Percentiles rank a stretch among this genome's conserved stretches.
phyloP scores from a whole-genome alignment of 768 basidiomycete species.

The Macrolepiota fuliginosa region DNA sequence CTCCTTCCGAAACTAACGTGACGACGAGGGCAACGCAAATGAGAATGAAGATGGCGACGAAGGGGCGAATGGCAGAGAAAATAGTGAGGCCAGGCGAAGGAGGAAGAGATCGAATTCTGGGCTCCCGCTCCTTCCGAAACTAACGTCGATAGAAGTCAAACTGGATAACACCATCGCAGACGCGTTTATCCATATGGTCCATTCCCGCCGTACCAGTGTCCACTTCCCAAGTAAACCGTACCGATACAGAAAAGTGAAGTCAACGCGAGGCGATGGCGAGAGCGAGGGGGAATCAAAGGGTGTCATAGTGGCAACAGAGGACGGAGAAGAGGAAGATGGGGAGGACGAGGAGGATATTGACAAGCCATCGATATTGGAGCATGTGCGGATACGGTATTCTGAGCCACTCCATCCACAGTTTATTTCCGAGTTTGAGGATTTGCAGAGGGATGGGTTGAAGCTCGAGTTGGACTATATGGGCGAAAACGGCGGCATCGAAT shows the following conservation, averaged over 20 bases:
- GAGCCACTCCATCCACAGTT: constrained; percentile 10
- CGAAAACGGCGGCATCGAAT: constrained; percentile 8
- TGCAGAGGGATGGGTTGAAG: constrained; percentile 11
- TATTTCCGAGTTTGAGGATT: constrained; percentile 8
- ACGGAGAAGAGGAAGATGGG: not conserved
- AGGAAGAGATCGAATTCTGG: constrained; percentile 22
- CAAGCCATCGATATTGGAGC: constrained; percentile 10
- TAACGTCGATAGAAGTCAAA: constrained; percentile 36
- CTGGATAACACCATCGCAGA: constrained; percentile 30
- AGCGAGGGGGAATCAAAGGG: not conserved
- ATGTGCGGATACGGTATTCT: constrained; percentile 10
- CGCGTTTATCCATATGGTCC: constrained; percentile 33
- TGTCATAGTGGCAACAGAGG: not conserved
- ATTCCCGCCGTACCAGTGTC: constrained; percentile 24
- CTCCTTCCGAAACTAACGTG: constrained; percentile 28
- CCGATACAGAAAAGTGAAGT: not conserved
- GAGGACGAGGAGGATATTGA: constrained; percentile 5
- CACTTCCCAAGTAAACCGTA: constrained; percentile 10
- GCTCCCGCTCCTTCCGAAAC: constrained; percentile 23
- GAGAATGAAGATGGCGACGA: not conserved
- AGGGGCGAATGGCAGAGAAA: not conserved
- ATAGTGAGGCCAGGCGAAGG: too few species aligned
- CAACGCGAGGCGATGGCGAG: not conserved
- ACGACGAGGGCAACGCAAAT: not conserved
- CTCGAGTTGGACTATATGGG: constrained; percentile 13